phyloP scores from a whole-genome alignment of 257 asterid species.

The Solanum medicagineum region DNA sequence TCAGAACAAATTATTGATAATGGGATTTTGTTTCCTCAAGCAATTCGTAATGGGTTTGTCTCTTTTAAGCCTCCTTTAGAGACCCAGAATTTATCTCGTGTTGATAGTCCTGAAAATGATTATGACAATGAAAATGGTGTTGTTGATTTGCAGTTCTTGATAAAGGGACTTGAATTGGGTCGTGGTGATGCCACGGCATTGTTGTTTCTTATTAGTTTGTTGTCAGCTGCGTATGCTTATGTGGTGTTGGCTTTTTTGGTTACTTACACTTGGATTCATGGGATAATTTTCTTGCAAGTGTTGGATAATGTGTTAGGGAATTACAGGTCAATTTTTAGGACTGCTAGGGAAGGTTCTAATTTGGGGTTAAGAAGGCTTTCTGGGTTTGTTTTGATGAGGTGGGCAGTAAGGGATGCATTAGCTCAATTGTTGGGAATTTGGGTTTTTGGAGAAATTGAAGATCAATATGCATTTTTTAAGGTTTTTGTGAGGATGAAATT shows the following conservation, averaged over 20 bases:
- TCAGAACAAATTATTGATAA: slow-evolving; percentile 27
- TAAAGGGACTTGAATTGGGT: slow-evolving; percentile 65
- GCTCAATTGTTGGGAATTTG: slow-evolving; percentile 66
- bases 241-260: slow-evolving; percentile 62
- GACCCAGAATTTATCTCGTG: background rate
- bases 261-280: slow-evolving; percentile 65
- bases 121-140: slow-evolving; percentile 9
- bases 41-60: slow-evolving; percentile 28
- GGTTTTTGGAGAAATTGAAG: slow-evolving; percentile 71
- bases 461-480: slow-evolving; percentile 56
- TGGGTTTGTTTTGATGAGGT: slow-evolving; percentile 70
- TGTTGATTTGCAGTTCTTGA: slow-evolving; percentile 52
- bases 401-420: slow-evolving; percentile 90
- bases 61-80: slow-evolving; percentile 31
- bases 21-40: slow-evolving; percentile 27
- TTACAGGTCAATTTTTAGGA: slow-evolving; percentile 36
- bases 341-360: slow-evolving; percentile 65
- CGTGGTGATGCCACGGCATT: slow-evolving; percentile 43
- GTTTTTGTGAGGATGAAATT: slow-evolving; percentile 64
- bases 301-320: slow-evolving; percentile 62
- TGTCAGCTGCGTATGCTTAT: slow-evolving; percentile 52
- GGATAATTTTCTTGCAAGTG: slow-evolving; percentile 56
- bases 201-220: slow-evolving; percentile 41
- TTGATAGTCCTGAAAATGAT: background rate
- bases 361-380: slow-evolving; percentile 68